Base-by-base conservation (phyloP, 352 stramenopile genomes). In the Pythium guiyangense region DNA sequence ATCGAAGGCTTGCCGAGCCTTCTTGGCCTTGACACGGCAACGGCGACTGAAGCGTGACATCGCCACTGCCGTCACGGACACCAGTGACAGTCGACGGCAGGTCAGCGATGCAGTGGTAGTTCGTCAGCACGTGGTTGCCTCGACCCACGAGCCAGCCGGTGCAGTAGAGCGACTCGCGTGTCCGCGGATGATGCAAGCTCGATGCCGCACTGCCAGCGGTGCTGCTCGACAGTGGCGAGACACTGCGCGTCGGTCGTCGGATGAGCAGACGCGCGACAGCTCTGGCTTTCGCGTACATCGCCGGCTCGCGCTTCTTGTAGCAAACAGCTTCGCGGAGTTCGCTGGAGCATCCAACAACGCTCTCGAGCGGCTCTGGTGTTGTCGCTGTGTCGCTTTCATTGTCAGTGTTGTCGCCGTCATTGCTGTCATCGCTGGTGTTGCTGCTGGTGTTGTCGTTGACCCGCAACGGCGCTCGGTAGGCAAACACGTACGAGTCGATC, bases 91-190 rank as follows among this genome's bases (percentile, higher is more conserved):
- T 14, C 18, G 6, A 29, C 6, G 42, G 42, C n/a, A 49, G 31
- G 44, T 27, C 37, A 47, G 17, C 66, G 51, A 91, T 65, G 60
- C 81, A 91, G 61, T 88, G 77, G 55, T 86, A 74, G 55, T 84
- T 88, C 0, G 81, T 89, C 49, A 91, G 46, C 54, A 91, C 62
- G 62, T 88, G 66, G 56, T 84, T 86, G 11, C 60, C 72, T n/a
- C n/a, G n/a, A n/a, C n/a, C n/a, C n/a, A n/a, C n/a, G n/a, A n/a
- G n/a, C n/a, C n/a, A n/a, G n/a, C n/a, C n/a, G n/a, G n/a, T n/a
- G n/a, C n/a, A n/a, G n/a, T n/a, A n/a, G n/a, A n/a, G n/a, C n/a
- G n/a, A n/a, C n/a, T n/a, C n/a, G n/a, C n/a, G n/a, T n/a, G n/a
- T n/a, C n/a, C n/a, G n/a, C n/a, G n/a, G n/a, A n/a, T n/a, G n/a